phyloP scores from a whole-genome alignment of 768 basidiomycete species.

The Inosperma sp. region DNA sequence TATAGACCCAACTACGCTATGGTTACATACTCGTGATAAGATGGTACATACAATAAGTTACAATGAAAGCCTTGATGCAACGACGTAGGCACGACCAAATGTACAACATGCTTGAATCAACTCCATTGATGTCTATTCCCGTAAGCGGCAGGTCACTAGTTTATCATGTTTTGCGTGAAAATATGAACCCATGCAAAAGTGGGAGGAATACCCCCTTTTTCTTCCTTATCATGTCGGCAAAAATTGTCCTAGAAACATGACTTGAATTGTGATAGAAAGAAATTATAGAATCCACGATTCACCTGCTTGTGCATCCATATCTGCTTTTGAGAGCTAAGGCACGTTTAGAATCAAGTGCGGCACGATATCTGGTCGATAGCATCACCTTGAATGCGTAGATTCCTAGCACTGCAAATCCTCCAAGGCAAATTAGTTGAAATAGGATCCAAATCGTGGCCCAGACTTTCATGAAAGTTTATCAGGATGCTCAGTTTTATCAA shows the following conservation, averaged over 20 bases:
- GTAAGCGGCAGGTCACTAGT: no score
- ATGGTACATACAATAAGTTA: not conserved
- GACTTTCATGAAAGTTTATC: slow-evolving; percentile 38
- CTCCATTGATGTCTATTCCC: no score
- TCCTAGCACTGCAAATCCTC: slow-evolving; percentile 76
- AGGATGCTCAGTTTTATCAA: not conserved
- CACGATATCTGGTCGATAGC: not conserved
- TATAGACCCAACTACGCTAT: no score
- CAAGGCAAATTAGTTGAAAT: slow-evolving; percentile 70
- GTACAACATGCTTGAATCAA: no score
- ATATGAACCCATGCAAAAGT: no score
- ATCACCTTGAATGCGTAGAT: slow-evolving; percentile 79
- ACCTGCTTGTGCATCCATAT: slow-evolving; percentile 76
- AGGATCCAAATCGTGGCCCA: slow-evolving; percentile 87
- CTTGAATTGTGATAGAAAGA: not conserved
- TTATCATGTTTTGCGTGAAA: no score
- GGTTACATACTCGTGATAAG: not conserved
- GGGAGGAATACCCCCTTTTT: not conserved
- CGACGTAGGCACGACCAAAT: no score
- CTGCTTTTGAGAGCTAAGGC: slow-evolving; percentile 43
- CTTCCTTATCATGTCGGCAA: slow-evolving; percentile 4
- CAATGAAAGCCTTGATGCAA: not conserved
- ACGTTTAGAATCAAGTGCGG: not conserved
- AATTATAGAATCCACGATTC: slow-evolving; percentile 6
- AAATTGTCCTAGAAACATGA: slow-evolving; percentile 3